Evolutionary conservation across 768 basidiomycete species (phyloP), one percentile per base, ranked within the genome.

Genomic region (Pisolithus albus): DNA sequence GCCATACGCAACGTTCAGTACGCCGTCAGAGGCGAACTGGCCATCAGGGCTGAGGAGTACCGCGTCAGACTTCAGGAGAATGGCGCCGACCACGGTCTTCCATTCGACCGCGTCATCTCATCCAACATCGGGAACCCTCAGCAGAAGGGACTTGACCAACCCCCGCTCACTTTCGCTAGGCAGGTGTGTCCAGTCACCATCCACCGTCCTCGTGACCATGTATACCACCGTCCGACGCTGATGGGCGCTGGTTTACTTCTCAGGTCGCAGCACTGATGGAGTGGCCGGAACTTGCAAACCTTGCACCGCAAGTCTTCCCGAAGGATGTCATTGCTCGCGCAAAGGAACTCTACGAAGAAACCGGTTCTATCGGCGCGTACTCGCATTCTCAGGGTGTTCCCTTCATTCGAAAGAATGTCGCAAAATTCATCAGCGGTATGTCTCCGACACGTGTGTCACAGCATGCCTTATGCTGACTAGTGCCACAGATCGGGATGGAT

Each of bases 101-200:
- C 92, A 15, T 99, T 98, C 70, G 79, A 83, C 65, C 80, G 82
- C 59, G 77, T 98, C 69, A 95, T 96, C 67, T 87, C 83, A 26
- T 91, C 92, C 55, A 99, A 98, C 72, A 99, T 99, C 54, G 95
- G 95, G 9, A 98, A 99, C 64, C 95, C 96, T 0, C 95, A 99
- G 70, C 94, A 97, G 70, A 86, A 84, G 59, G 93, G 93, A 0
- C 77, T 99, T 49, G 84, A 97, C 69, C 95, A 99, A 65, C 80
- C 85, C 5, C 91, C 94, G 2, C 81, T 98, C 54, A 96, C 95
- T 5, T 98, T 91, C 66, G 79, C 83, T 53, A 77, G 95, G 50
- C 95, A 98, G 86, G 92, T 88, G 57, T 50, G 79, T 60, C 28
- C 4, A 16, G 32, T 13, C 32, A n/a, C 32, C 37, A 38, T 41